Evolutionary conservation across 2,329 filamentous ascomycete genomes (phyloP).

Genomic region (Lecanicillium sp.): DNA sequence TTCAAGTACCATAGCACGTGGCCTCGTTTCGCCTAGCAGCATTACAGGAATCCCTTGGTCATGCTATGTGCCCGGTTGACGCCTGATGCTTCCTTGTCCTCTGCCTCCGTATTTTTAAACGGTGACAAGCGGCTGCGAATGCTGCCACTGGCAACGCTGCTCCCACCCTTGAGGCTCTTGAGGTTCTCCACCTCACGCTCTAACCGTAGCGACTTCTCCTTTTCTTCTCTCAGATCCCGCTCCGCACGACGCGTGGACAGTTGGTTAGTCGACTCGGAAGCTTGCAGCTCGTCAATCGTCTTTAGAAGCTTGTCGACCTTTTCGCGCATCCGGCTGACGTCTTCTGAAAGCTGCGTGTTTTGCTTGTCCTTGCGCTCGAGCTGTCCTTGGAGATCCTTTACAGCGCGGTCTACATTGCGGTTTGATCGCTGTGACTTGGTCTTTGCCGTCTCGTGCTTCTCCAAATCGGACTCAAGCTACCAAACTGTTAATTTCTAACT

Average conservation of each 20-base stretch:
- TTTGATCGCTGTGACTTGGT: conserved; percentile 77
- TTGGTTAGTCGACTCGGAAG: conserved; percentile 73
- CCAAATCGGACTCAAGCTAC: conserved; percentile 81
- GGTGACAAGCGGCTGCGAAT: conserved; percentile 26
- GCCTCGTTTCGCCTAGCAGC: neutral
- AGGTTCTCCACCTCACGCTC: conserved; percentile 81
- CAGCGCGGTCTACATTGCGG: conserved; percentile 86
- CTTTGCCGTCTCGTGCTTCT: conserved; percentile 71
- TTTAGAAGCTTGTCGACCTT: conserved; percentile 83
- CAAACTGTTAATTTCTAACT: conserved; percentile 18
- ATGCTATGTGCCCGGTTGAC: conserved; percentile 56
- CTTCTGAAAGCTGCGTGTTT: conserved; percentile 71
- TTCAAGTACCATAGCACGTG: too few relatives aligned
- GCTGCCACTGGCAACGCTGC: conserved; percentile 36
- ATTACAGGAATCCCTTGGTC: conserved; percentile 69
- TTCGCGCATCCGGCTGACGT: conserved; percentile 77
- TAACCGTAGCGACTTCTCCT: conserved; percentile 70
- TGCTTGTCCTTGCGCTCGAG: conserved; percentile 91
- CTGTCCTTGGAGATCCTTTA: conserved; percentile 87
- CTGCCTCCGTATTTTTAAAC: conserved; percentile 29
- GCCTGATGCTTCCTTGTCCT: conserved; percentile 48
- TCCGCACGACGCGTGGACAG: conserved; percentile 78
- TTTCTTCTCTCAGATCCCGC: conserved; percentile 81
- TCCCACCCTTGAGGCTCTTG: conserved; percentile 58
- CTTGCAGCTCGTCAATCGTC: conserved; percentile 90